phyloP scores from a whole-genome alignment of 768 basidiomycete genomes.

The Panus rudis region DNA sequence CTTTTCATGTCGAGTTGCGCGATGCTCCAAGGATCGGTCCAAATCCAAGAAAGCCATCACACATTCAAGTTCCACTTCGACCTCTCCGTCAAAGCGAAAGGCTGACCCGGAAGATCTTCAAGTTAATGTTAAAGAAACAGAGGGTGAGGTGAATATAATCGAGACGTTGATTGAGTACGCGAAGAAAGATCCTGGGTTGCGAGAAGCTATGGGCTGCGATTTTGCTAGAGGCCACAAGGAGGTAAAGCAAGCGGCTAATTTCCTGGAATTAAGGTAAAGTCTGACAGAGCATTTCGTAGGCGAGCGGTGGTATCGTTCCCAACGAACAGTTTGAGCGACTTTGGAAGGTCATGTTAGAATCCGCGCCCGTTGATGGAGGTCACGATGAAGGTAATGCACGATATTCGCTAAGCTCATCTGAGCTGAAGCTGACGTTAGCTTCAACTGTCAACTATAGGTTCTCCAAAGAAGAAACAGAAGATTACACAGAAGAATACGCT shows the following conservation, averaged over 20 bases:
- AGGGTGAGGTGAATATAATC: constrained; percentile 32
- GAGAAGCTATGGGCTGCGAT: constrained; percentile 34
- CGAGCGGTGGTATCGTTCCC: constrained; percentile 40
- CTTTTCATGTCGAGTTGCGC: constrained; percentile 37
- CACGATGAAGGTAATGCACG: neutral
- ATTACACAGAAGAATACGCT: constrained; percentile 18
- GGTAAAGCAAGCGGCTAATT: neutral
- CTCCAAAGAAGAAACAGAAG: constrained; percentile 14
- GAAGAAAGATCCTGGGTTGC: constrained; percentile 23
- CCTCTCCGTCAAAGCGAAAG: too few species aligned
- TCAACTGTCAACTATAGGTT: neutral
- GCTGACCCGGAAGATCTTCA: too few species aligned
- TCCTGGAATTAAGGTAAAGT: neutral
- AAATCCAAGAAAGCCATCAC: too few species aligned
- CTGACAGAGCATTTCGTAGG: constrained; percentile 25
- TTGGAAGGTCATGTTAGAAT: constrained; percentile 17
- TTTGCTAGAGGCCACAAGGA: constrained; percentile 39
- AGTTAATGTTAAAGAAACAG: neutral
- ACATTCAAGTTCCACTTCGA: neutral
- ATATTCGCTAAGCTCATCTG: neutral
- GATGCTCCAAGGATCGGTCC: constrained; percentile 23
- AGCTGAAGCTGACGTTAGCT: neutral
- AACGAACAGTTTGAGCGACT: constrained; percentile 19
- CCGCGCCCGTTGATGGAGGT: constrained; percentile 2
- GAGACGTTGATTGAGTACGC: constrained; percentile 32